Conservation (phyloP, 495 filamentous ascomycete species). For the Echria macrotheca region DNA sequence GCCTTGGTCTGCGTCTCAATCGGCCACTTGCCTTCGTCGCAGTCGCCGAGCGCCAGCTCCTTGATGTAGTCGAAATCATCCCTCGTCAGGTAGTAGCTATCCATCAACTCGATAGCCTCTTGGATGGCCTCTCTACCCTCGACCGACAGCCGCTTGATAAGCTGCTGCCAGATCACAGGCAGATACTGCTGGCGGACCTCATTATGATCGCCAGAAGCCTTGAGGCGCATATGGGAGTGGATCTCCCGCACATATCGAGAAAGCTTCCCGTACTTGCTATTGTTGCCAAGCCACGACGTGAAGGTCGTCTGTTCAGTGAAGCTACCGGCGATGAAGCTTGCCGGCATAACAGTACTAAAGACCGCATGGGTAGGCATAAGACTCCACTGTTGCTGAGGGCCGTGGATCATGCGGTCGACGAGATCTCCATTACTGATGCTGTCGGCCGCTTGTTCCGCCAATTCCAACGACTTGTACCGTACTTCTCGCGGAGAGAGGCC, state of each 20-base stretch:
- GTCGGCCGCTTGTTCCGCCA: slow-evolving; percentile 79
- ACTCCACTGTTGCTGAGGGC: slow-evolving; percentile 95
- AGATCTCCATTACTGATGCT: slow-evolving; percentile 97
- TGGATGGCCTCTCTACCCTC: slow-evolving; percentile 71
- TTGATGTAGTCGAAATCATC: slow-evolving; percentile 92
- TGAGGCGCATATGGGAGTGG: slow-evolving; percentile 93
- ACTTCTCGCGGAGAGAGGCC: slow-evolving; percentile 53
- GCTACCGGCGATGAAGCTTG: slow-evolving; percentile 82
- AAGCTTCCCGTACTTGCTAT: slow-evolving; percentile 85
- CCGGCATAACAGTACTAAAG: slow-evolving; percentile 88
- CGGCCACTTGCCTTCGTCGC: slow-evolving; percentile 65
- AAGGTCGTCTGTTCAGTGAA: slow-evolving; percentile 58
- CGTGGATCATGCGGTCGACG: slow-evolving; percentile 97
- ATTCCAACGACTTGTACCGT: slow-evolving; percentile 73
- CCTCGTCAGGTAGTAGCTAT: slow-evolving; percentile 91
- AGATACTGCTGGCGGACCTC: slow-evolving; percentile 94
- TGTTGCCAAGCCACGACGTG: slow-evolving; percentile 88
- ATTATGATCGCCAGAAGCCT: slow-evolving; percentile 83
- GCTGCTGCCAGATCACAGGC: slow-evolving; percentile 76
- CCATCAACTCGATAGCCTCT: slow-evolving; percentile 83
- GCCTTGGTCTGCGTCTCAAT: slow-evolving; percentile 82
- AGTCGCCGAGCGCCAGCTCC: slow-evolving; percentile 84
- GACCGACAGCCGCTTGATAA: slow-evolving; percentile 63
- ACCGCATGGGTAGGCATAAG: slow-evolving; percentile 97
- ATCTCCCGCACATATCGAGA: slow-evolving; percentile 86